Evolutionary conservation across 2,329 filamentous ascomycete species (phyloP).

Genomic region (Cladorrhinum sp.): DNA sequence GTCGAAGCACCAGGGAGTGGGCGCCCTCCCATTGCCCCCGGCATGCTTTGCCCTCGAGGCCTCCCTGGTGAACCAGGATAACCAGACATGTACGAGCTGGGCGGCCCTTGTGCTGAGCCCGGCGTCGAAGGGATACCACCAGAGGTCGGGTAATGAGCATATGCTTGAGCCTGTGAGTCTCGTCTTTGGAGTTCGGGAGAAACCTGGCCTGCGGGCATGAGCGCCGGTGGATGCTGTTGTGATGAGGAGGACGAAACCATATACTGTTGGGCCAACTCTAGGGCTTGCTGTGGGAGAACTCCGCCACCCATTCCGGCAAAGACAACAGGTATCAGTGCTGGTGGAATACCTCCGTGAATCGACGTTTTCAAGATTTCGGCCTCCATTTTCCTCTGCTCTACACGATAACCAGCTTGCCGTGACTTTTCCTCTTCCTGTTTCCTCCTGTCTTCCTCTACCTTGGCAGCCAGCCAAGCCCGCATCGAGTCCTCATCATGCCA

Average conservation of each 20-base stretch:
- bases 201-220: constrained; percentile 47
- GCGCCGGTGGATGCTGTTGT: constrained; percentile 49
- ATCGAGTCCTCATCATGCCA: constrained; percentile 72
- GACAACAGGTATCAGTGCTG: constrained; percentile 70
- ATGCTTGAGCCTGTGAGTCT: constrained; percentile 47
- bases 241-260: constrained; percentile 48
- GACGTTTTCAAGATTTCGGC: constrained; percentile 70
- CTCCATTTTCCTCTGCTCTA: constrained; percentile 72
- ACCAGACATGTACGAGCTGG: constrained; percentile 39
- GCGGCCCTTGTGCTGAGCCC: constrained; percentile 39
- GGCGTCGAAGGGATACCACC: constrained; percentile 43
- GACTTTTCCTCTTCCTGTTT: constrained; percentile 73
- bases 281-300: constrained; percentile 54
- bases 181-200: constrained; percentile 55
- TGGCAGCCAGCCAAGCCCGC: constrained; percentile 68
- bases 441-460: constrained; percentile 69
- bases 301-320: constrained; percentile 70
- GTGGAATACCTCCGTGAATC: constrained; percentile 67
- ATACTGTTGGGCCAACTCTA: constrained; percentile 69
- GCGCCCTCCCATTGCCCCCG: constrained; percentile 38
- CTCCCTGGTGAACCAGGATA: constrained; percentile 52
- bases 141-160: constrained; percentile 42
- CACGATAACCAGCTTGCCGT: constrained; percentile 48
- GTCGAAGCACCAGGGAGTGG: constrained; percentile 36
- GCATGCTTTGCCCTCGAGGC: constrained; percentile 49